Evolutionary conservation across 768 basidiomycete species (phyloP).

Genomic region (Termitomyces bulborhizus): DNA sequence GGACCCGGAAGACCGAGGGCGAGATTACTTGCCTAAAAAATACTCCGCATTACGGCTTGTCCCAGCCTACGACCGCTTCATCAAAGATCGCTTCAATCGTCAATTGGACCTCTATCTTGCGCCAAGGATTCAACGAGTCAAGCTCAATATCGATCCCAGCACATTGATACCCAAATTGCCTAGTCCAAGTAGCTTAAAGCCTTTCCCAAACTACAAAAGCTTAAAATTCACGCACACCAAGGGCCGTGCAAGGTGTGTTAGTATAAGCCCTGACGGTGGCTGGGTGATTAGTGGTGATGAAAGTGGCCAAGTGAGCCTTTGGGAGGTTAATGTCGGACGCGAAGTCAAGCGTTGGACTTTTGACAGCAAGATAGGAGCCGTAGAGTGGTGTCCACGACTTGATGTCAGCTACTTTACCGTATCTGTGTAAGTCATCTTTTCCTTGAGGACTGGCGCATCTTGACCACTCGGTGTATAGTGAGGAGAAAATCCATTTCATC

Average conservation of each 20-base stretch:
- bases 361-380: conserved; percentile 67
- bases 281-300: conserved; percentile 95
- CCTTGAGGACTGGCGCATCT: conserved; percentile 1
- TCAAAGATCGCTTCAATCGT: conserved; percentile 89
- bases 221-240: conserved; percentile 64
- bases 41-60: conserved; percentile 81
- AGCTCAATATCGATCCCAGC: conserved; percentile 88
- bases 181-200: conserved; percentile 82
- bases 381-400: conserved; percentile 91
- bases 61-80: conserved; percentile 86
- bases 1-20: conserved; percentile 87
- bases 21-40: conserved; percentile 85
- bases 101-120: conserved; percentile 97
- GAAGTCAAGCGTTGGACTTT: conserved; percentile 87
- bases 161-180: conserved; percentile 93
- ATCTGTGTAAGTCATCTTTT: conserved; percentile 55
- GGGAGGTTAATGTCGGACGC: conserved; percentile 88
- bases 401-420: conserved; percentile 78
- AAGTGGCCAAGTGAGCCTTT: conserved; percentile 76
- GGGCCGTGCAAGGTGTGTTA: conserved; percentile 66
- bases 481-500: conserved; percentile 73
- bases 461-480: conserved; percentile 38
- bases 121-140: conserved; percentile 80
- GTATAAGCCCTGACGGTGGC: conserved; percentile 80
- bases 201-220: conserved; percentile 87